Base-by-base conservation (phyloP, 78 protist species). In the Dictyostelium capitatum region DNA sequence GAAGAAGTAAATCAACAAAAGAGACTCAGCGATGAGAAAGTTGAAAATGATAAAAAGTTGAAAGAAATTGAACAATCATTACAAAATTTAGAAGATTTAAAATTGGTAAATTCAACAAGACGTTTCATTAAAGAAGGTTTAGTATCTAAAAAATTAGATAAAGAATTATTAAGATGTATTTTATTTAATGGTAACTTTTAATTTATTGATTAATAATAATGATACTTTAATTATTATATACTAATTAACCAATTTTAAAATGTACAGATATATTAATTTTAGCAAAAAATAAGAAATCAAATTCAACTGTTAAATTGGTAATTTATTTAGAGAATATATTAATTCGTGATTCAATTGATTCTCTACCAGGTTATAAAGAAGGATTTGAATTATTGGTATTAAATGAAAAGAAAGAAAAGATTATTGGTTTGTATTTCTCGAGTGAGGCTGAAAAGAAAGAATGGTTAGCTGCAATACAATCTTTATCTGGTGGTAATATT, bases 371-470 rank as follows among this genome's bases (percentile, higher is more conserved):
- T 17, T 17, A 65, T 19, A 85, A 50, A 41, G 73, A 64, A 46
- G 92, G 92, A 9, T 74, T 85, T 25, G 92, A 85, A 62, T 32
- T 85, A 53, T 47, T 85, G 11, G 41, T 85, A 0, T 19, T 75
- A 8, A 69, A 73, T 53, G 82, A 77, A 28, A 85, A 85, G 64
- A 75, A 85, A 11, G 92, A 85, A 17, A 85, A 85, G 72, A 62
- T 85, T 6, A n/a, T 75, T 41, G 50, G 73, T 32, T 30, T 85
- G 15, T 85, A 50, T n/a, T 85, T 57, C 30, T 11, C 62, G 12
- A 56, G 54, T 62, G 92, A 85, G 15, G 41, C 50, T 46, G 92
- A 85, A 51, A 85, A 85, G 74, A 85, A 85, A 23, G 92, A 85
- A 28, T 85, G 82, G 78, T 65, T 85, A 2, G 75, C 62, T 15